These are phyloP conservation scores for Aspergillus sparsus DNA, from an alignment of 495 filamentous ascomycete genomes.

Conservation along the genomic window DNA sequence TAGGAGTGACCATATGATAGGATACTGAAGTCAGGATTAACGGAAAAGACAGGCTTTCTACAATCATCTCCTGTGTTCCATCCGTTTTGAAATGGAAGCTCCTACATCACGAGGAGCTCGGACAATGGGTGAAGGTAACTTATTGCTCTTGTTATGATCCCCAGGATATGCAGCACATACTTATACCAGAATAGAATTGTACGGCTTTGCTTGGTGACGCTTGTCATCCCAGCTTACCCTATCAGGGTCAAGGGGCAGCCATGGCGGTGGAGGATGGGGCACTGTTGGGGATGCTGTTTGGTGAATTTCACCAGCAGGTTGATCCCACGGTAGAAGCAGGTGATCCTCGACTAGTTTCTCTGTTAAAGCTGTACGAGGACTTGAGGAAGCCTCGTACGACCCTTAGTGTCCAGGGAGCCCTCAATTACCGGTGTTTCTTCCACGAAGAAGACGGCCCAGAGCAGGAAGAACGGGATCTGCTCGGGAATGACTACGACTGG, in stretches of 20 bases:
- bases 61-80: background rate
- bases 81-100: background rate
- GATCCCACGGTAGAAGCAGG: background rate
- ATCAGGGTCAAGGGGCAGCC: background rate
- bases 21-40: background rate
- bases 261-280: slow-evolving; percentile 2
- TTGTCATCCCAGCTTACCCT: background rate
- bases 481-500: background rate
- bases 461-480: background rate
- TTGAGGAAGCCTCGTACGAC: background rate
- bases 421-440: background rate
- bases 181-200: background rate
- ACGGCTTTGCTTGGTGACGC: background rate
- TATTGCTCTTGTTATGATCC: background rate
- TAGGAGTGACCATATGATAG: background rate
- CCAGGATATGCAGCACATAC: background rate
- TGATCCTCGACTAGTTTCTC: background rate
- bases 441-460: background rate
- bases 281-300: background rate
- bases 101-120: background rate
- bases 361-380: background rate
- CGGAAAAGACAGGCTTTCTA: background rate
- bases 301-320: background rate
- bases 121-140: background rate
- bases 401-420: background rate